A percentile compares a stretch with the other conserved stretches of the same genome.
phyloP scores from a whole-genome alignment of 2,329 filamentous ascomycete genomes.

The Ophiocordyceps sinensis region DNA sequence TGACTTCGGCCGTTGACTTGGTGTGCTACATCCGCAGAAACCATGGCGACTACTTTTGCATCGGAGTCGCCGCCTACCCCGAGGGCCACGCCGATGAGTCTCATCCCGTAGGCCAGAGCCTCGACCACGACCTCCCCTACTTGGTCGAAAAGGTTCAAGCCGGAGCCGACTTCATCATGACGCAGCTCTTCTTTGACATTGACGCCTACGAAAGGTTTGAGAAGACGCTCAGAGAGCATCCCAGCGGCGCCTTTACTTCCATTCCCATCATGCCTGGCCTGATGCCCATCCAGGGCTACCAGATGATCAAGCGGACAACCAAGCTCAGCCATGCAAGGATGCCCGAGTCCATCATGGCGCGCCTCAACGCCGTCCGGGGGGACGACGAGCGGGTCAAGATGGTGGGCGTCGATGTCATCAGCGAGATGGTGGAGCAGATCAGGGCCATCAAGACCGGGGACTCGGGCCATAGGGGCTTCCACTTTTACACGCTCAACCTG shows the following conservation, averaged over 20 bases:
- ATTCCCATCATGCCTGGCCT: slow-evolving; percentile 87
- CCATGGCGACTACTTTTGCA: slow-evolving; percentile 89
- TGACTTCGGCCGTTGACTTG: slow-evolving; percentile 77
- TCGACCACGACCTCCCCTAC: slow-evolving; percentile 74
- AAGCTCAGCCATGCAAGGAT: slow-evolving; percentile 86
- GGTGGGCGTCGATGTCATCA: slow-evolving; percentile 68
- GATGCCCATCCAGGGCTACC: slow-evolving; percentile 96
- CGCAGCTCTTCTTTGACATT: slow-evolving; percentile 89
- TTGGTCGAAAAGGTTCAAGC: slow-evolving; percentile 82
- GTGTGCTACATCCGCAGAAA: slow-evolving; percentile 76
- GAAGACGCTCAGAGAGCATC: slow-evolving; percentile 58
- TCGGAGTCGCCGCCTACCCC: slow-evolving; percentile 88
- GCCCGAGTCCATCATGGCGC: slow-evolving; percentile 53
- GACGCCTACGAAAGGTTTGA: slow-evolving; percentile 74
- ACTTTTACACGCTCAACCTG: slow-evolving; percentile 94
- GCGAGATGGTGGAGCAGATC: slow-evolving; percentile 69
- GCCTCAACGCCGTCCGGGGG: slow-evolving; percentile 57
- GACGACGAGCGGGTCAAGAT: slow-evolving; percentile 73
- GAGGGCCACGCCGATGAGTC: slow-evolving; percentile 90
- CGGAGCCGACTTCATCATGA: slow-evolving; percentile 97
- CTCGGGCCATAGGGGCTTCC: slow-evolving; percentile 61
- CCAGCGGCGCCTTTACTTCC: slow-evolving; percentile 70
- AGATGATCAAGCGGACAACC: slow-evolving; percentile 84
- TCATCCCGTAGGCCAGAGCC: slow-evolving; percentile 53
- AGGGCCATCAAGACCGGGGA: slow-evolving; percentile 46